Evolutionary conservation across 108 stramenopile species (phyloP), one percentile per base, ranked within the genome.

Genomic region (Fragilaria crotonensis): DNA sequence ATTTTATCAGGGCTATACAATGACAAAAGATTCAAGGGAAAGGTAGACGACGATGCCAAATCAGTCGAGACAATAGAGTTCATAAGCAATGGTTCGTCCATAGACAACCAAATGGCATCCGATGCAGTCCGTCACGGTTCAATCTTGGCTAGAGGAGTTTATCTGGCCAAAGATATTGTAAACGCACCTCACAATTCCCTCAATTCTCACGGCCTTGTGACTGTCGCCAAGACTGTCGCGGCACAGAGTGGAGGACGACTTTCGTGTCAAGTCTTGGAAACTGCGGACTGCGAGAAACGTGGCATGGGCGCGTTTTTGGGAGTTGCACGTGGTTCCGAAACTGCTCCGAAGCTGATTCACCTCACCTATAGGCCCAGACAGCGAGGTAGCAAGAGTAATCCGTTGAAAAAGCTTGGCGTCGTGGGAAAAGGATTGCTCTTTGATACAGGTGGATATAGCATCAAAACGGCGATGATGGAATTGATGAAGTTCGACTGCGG

Each of bases 401-500:
- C 7, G 14, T 11, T 7, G 7, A 41, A 41, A 14, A 82, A 76
- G 53, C 46, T 87, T n/a, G 81, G 73, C 9, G 36, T 84, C 14
- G 66, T 81, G 25, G 80, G 80, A 18, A 81, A 81, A 70, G 88
- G 83, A 5, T 61, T 89, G 11, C 77, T 81, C 0, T 89, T 84
- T 56, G 88, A 89, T 60, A 57, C 72, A 22, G 88, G 58, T 3
- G 89, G 89, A 9, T 83, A 83, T 67, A 87, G 87, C 57, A 79
- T 90, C 53, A 90, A 90, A 73, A 70, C 73, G 7, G 76, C 81
- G 18, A 78, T 76, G 79, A 90, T 90, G 56, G 86, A 87, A 63
- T 57, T 83, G 28, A 90, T 90, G 89, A 87, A 90, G 69, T 79
- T 90, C 32, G 89, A 90, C 57, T 85, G 84, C 79, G 89, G 89